phyloP scores from a whole-genome alignment of 2,329 filamentous ascomycete genomes.

The Pseudogymnoascus sp. region DNA sequence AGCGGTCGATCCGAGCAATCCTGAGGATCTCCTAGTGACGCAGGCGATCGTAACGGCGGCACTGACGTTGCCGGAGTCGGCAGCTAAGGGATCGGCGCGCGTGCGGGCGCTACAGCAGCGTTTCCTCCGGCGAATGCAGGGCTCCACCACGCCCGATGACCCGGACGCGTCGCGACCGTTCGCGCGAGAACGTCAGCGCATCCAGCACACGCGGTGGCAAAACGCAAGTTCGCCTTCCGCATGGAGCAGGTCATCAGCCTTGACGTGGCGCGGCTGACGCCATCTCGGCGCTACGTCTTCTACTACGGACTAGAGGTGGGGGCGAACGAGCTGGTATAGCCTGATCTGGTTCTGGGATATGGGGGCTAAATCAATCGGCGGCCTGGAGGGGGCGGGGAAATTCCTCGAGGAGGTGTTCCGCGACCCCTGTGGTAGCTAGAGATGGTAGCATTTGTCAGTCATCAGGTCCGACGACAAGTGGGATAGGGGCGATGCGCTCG shows the following conservation, averaged over 20 bases:
- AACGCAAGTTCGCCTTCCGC: background rate
- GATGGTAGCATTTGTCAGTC: background rate
- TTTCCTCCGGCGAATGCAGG: background rate
- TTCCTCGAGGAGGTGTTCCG: background rate
- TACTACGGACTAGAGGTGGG: background rate
- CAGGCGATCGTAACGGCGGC: too few species aligned
- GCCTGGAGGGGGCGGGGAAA: background rate
- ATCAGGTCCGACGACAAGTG: background rate
- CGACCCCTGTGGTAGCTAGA: background rate
- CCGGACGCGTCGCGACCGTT: background rate
- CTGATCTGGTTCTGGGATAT: background rate
- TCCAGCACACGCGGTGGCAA: background rate
- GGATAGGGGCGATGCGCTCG: background rate
- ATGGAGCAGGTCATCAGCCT: background rate
- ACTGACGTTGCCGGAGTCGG: too few species aligned
- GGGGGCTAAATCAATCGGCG: slow-evolving; percentile 2
- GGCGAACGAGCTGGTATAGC: background rate
- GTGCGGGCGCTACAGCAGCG: background rate
- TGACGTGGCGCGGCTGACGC: background rate
- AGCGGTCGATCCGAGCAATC: too few species aligned
- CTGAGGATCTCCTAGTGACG: too few species aligned
- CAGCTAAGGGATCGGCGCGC: too few species aligned
- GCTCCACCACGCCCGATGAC: background rate
- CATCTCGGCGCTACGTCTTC: background rate
- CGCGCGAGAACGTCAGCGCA: background rate